Conservation (phyloP, 192 early-diverging fungal species). For the Jimgerdemannia lactiflua region DNA sequence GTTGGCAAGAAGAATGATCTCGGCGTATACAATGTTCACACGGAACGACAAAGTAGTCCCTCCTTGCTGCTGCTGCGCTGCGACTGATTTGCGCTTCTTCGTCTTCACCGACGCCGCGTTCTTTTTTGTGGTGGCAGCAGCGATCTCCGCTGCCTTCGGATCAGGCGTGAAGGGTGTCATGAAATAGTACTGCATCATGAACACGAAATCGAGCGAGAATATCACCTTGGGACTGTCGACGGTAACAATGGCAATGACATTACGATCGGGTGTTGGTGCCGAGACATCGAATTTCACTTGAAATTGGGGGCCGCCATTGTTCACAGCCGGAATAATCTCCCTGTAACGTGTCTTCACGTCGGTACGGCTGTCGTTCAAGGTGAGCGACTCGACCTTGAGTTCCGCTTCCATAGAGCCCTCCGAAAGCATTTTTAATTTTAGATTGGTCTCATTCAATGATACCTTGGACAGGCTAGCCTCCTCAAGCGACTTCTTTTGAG, state of each 20-base stretch:
- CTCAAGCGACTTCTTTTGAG: constrained; percentile 42
- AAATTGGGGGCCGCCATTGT: constrained; percentile 61
- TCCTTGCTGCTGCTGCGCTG: constrained; percentile 9
- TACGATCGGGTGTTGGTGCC: constrained; percentile 35
- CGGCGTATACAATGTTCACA: constrained; percentile 74
- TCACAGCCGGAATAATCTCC: constrained; percentile 76
- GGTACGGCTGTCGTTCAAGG: constrained; percentile 78
- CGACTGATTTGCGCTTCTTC: background rate
- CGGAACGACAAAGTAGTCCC: constrained; percentile 59
- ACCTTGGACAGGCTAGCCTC: constrained; percentile 51
- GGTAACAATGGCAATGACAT: constrained; percentile 63
- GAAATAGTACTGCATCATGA: constrained; percentile 75
- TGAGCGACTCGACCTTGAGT: constrained; percentile 63
- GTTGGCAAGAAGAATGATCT: constrained; percentile 84
- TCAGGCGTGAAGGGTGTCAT: constrained; percentile 51
- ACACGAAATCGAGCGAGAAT: constrained; percentile 85
- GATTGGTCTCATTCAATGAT: constrained; percentile 41
- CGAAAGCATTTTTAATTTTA: constrained; percentile 55
- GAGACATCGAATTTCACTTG: constrained; percentile 42
- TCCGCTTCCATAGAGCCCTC: constrained; percentile 69
- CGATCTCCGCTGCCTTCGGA: constrained; percentile 2
- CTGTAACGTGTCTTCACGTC: constrained; percentile 75
- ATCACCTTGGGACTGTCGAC: constrained; percentile 82
- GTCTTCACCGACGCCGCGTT: background rate
- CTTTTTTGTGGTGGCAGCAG: constrained; percentile 5